Conservation (phyloP, 192 early-diverging fungal species). For the Funneliformis geosporum region DNA sequence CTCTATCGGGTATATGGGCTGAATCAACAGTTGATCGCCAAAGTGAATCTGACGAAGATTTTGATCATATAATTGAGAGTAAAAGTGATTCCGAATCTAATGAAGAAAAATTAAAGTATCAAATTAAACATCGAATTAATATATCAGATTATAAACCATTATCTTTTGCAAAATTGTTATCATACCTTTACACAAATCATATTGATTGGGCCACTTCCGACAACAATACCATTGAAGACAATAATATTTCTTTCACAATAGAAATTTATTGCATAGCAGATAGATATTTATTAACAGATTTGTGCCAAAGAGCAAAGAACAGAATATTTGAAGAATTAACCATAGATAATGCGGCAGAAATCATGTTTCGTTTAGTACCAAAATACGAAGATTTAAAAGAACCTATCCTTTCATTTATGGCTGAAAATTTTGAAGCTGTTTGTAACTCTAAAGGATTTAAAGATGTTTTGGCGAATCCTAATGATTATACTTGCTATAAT, state of each 20-base stretch:
- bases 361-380: constrained; percentile 7
- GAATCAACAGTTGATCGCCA: background rate
- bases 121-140: constrained; percentile 16
- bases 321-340: constrained; percentile 29
- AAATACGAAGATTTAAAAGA: constrained; percentile 22
- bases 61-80: background rate
- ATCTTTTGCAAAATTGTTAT: constrained; percentile 15
- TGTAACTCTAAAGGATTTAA: constrained; percentile 16
- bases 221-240: background rate
- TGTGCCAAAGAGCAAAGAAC: constrained; percentile 17
- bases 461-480: background rate
- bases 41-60: background rate
- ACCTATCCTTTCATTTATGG: background rate
- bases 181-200: constrained; percentile 33
- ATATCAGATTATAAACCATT: background rate
- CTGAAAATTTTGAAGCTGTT: constrained; percentile 7
- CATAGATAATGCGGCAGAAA: constrained; percentile 18
- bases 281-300: constrained; percentile 22
- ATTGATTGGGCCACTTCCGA: background rate
- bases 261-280: constrained; percentile 25
- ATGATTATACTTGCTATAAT: background rate
- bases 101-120: background rate
- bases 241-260: background rate
- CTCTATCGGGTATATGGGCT: constrained; percentile 2
- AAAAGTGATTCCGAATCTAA: background rate